A percentile compares a stretch with the other conserved stretches of the same genome.
These are phyloP conservation scores for Zymoseptoria ardabiliae DNA, from an alignment of 2,329 filamentous ascomycete genomes.

Conservation along the genomic window DNA sequence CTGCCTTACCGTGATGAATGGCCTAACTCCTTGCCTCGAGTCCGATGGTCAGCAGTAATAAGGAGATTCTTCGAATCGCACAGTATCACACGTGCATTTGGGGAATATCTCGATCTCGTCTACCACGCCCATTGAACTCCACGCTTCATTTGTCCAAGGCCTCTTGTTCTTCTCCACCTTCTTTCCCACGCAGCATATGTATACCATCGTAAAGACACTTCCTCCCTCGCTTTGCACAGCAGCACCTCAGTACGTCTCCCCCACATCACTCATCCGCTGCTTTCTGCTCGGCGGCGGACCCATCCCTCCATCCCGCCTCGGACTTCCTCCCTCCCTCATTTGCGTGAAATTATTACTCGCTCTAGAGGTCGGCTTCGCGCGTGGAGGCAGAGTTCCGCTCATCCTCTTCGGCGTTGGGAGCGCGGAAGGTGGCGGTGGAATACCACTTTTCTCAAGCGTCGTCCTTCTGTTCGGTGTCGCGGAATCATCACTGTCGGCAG, in stretches of 20 bases:
- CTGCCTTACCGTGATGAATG: not conserved
- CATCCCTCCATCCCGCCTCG: slow-evolving; percentile 28
- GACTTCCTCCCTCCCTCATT: slow-evolving; percentile 8
- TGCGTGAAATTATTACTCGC: slow-evolving; percentile 14
- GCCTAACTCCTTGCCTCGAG: too few relatives aligned
- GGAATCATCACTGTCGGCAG: slow-evolving; percentile 13
- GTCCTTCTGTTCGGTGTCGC: slow-evolving; percentile 10
- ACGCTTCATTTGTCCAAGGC: not conserved
- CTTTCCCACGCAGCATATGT: not conserved
- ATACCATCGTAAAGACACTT: not conserved
- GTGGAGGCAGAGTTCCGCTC: slow-evolving; percentile 5
- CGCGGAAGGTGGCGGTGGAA: slow-evolving; percentile 9
- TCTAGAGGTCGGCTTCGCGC: slow-evolving; percentile 10
- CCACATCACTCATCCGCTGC: slow-evolving; percentile 25
- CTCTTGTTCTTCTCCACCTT: not conserved
- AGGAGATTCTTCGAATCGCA: too few relatives aligned
- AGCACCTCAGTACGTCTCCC: slow-evolving; percentile 28
- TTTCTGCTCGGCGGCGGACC: slow-evolving; percentile 42
- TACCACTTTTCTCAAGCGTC: slow-evolving; percentile 17
- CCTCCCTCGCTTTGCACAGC: not conserved
- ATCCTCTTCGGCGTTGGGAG: slow-evolving; percentile 8
- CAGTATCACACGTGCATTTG: not conserved
- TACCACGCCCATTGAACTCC: not conserved
- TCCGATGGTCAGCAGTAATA: too few relatives aligned
- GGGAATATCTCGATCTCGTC: not conserved